These are phyloP conservation scores for Paecilomyces niveus DNA, from an alignment of 2,329 filamentous ascomycete genomes.

Conservation along the genomic window DNA sequence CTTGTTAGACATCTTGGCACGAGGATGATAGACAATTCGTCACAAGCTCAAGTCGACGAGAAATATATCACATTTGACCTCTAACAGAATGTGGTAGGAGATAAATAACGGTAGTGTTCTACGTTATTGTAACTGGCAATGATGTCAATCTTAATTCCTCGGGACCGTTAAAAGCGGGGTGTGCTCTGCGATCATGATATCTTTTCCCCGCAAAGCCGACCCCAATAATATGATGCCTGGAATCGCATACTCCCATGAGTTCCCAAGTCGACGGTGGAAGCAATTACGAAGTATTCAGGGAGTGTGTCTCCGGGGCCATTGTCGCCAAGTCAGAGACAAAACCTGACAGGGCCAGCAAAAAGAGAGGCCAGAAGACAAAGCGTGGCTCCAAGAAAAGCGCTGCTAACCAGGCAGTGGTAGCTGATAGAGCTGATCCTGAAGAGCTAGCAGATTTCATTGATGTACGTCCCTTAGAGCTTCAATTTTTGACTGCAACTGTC, in stretches of 20 bases:
- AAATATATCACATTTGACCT: no score
- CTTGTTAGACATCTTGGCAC: conserved; percentile 11
- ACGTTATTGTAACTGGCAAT: not conserved
- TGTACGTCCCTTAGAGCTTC: conserved; percentile 27
- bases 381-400: conserved; percentile 9
- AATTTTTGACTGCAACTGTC: not conserved
- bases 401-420: not conserved
- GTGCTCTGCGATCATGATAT: not conserved
- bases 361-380: conserved; percentile 15
- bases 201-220: not conserved
- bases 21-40: not conserved
- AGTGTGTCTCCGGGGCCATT: conserved; percentile 64
- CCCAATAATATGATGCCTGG: not conserved
- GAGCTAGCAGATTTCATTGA: conserved; percentile 75
- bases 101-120: no score
- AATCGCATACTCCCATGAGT: conserved; percentile 12
- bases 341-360: conserved; percentile 35
- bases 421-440: conserved; percentile 44
- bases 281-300: conserved; percentile 65
- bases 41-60: not conserved
- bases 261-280: conserved; percentile 28
- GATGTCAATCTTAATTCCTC: conserved; percentile 2
- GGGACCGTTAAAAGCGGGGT: not conserved
- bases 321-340: conserved; percentile 53
- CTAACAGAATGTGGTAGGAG: no score